Evolutionary conservation across 176 grass and related monocot species (phyloP).

Genomic region (Triticum dicoccoides): DNA sequence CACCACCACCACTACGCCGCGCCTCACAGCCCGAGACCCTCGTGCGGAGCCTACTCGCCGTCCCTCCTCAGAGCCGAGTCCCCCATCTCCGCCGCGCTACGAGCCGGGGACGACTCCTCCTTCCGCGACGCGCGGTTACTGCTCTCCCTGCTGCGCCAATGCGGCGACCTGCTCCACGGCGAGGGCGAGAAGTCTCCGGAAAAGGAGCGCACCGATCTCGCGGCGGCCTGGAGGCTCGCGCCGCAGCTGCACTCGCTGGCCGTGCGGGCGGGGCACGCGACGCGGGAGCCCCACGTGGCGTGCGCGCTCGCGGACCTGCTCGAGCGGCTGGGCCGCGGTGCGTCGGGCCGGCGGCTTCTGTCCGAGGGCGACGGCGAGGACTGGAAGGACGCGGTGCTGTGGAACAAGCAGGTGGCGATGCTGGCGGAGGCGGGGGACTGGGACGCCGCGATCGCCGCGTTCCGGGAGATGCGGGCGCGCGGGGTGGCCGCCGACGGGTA

Average conservation of each 20-base stretch:
- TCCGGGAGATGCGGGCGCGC: conserved; percentile 53
- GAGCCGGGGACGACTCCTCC: neutral
- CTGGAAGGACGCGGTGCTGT: conserved; percentile 52
- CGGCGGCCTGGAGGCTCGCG: conserved; percentile 17
- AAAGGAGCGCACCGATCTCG: neutral
- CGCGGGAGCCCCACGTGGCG: conserved; percentile 47
- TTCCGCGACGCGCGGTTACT: conserved; percentile 46
- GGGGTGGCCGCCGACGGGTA: conserved; percentile 57
- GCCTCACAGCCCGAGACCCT: neutral
- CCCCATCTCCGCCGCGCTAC: conserved; percentile 38
- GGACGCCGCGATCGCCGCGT: conserved; percentile 46
- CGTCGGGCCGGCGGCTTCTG: conserved; percentile 44
- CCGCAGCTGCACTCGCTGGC: conserved; percentile 61
- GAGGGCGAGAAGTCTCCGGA: neutral
- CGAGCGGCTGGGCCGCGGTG: conserved; percentile 33
- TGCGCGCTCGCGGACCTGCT: conserved; percentile 74
- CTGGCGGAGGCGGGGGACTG: conserved; percentile 53
- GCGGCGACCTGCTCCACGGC: conserved; percentile 27
- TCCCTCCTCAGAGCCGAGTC: neutral
- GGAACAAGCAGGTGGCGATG: conserved; percentile 74
- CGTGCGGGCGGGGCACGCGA: conserved; percentile 37
- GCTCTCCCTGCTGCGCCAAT: conserved; percentile 45
- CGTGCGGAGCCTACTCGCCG: neutral
- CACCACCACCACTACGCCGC: conserved; percentile 7
- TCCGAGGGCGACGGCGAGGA: neutral